phyloP scores from a whole-genome alignment of 2,329 filamentous ascomycete species.

The Sporothrix variecibatus region DNA sequence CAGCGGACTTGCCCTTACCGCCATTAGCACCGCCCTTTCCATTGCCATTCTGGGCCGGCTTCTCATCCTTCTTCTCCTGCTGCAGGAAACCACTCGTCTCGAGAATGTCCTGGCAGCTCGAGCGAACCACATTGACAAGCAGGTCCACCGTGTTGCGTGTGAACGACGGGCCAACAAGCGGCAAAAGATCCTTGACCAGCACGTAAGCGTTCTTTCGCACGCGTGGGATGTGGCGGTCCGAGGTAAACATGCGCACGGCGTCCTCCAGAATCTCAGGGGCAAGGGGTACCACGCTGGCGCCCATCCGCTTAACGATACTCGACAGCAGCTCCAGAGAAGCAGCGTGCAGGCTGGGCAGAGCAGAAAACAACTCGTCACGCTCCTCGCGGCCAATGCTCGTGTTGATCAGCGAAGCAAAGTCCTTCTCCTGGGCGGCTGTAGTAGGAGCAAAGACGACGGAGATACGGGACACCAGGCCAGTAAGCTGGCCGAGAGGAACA shows the following conservation, averaged over 20 bases:
- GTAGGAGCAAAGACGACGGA: slow-evolving; percentile 61
- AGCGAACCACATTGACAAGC: slow-evolving; percentile 62
- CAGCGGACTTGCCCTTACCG: slow-evolving; percentile 40
- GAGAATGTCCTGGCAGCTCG: slow-evolving; percentile 75
- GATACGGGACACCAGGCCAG: slow-evolving; percentile 71
- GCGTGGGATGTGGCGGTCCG: slow-evolving; percentile 51
- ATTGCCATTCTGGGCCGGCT: slow-evolving; percentile 6
- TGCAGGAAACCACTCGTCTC: slow-evolving; percentile 48
- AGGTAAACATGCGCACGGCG: slow-evolving; percentile 68
- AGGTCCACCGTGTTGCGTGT: slow-evolving; percentile 65
- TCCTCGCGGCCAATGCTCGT: slow-evolving; percentile 77
- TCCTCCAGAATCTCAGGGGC: slow-evolving; percentile 70
- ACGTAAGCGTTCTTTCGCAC: slow-evolving; percentile 64
- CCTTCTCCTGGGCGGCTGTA: slow-evolving; percentile 44
- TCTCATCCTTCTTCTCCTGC: slow-evolving; percentile 28
- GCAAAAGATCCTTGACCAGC: slow-evolving; percentile 59
- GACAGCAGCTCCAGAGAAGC: slow-evolving; percentile 66
- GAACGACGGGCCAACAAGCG: slow-evolving; percentile 65
- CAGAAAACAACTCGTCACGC: slow-evolving; percentile 73
- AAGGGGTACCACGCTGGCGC: slow-evolving; percentile 58
- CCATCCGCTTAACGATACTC: slow-evolving; percentile 59
- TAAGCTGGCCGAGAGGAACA: slow-evolving; percentile 66
- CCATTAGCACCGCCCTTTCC: not conserved
- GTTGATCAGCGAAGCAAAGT: slow-evolving; percentile 63
- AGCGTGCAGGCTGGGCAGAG: slow-evolving; percentile 73